These are phyloP conservation scores for Vaccinium myrtillus DNA, from an alignment of 148 eudicot genomes.

Conservation along the genomic window DNA sequence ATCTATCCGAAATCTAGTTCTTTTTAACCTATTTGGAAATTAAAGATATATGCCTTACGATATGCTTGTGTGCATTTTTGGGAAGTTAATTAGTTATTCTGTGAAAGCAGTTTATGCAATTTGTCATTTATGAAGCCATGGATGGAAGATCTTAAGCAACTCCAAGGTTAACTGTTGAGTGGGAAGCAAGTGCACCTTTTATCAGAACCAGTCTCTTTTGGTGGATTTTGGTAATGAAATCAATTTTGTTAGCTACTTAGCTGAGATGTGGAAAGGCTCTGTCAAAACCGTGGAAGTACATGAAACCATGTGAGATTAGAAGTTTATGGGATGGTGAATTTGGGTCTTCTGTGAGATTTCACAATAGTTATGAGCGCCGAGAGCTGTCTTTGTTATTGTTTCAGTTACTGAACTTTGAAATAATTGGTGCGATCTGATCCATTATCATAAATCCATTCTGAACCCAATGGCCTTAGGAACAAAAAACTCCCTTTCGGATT, in stretches of 20 bases:
- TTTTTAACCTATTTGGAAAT: too few species aligned
- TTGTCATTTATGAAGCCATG: not conserved
- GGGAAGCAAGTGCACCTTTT: not conserved
- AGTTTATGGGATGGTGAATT: not conserved
- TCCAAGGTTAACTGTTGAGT: not conserved
- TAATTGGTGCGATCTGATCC: too few species aligned
- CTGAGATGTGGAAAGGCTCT: constrained; percentile 1
- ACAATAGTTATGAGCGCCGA: not conserved
- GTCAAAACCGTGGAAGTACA: not conserved
- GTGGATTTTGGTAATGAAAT: not conserved
- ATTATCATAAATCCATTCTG: too few species aligned
- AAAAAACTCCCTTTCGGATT: too few species aligned
- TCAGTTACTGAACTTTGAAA: not conserved
- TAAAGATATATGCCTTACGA: not conserved
- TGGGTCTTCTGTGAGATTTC: not conserved
- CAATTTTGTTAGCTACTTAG: not conserved
- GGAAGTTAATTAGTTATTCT: not conserved
- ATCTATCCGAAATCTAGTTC: too few species aligned
- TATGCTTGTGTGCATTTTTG: not conserved
- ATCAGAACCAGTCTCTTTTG: not conserved
- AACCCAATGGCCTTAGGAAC: too few species aligned
- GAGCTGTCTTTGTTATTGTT: not conserved
- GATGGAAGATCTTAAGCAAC: not conserved
- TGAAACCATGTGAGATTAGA: not conserved
- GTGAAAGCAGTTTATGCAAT: not conserved